phyloP scores from a whole-genome alignment of 2,329 filamentous ascomycete genomes.

The Stemphylium beticola region DNA sequence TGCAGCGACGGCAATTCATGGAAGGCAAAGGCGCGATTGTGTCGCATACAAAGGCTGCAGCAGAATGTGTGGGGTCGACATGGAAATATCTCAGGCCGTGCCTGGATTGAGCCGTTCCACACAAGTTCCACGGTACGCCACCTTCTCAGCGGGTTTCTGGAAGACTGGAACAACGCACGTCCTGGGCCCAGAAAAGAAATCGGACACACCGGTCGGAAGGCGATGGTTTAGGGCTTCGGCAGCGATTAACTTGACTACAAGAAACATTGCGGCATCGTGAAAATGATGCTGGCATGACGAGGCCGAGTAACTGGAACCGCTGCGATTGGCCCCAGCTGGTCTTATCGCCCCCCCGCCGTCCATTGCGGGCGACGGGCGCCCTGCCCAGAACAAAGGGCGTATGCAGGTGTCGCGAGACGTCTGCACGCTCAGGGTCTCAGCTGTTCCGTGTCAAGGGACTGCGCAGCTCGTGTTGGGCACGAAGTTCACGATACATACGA shows the following conservation, averaged over 20 bases:
- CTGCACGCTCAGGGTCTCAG: conserved; percentile 16
- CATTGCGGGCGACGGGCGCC: conserved; percentile 15
- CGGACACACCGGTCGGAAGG: conserved; percentile 16
- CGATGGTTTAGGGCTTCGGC: conserved; percentile 10
- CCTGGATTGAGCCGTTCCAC: conserved; percentile 9
- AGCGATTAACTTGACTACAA: conserved; percentile 37
- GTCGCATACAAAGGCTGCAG: conserved; percentile 18
- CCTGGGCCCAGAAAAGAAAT: conserved; percentile 3
- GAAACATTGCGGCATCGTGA: conserved; percentile 26
- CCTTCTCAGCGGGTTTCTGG: conserved; percentile 7
- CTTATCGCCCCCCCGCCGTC: conserved; percentile 35
- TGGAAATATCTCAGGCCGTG: conserved; percentile 19
- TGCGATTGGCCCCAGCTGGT: conserved; percentile 31
- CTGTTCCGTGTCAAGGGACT: conserved; percentile 1
- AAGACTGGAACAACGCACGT: conserved; percentile 17
- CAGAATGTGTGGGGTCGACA: conserved; percentile 28
- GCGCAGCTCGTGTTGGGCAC: conserved; percentile 2
- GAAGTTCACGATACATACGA: conserved; percentile 9
- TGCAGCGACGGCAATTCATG: conserved; percentile 20
- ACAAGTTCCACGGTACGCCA: background rate
- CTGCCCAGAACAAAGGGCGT: conserved; percentile 10
- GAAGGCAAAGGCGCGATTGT: background rate
- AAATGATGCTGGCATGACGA: conserved; percentile 35
- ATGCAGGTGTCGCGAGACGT: conserved; percentile 26
- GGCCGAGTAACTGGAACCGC: conserved; percentile 23